phyloP scores from a whole-genome alignment of 129 eudicot genomes.

The Saussurea involucrata region DNA sequence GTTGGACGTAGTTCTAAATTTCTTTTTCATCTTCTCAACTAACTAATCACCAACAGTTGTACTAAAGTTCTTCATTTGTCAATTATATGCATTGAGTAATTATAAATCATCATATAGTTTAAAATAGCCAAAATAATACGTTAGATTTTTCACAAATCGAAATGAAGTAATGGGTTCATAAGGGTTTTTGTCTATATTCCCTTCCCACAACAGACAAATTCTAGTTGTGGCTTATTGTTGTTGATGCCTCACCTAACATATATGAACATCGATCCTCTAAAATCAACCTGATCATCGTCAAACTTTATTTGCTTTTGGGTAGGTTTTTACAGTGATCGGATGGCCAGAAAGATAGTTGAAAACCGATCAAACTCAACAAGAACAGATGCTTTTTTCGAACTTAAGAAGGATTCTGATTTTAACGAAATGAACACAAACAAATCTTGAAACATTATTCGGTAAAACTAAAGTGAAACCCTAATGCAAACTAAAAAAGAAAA shows the following conservation, averaged over 20 bases:
- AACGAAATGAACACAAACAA: not conserved
- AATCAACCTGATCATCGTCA: slow-evolving; percentile 19
- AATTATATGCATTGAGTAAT: slow-evolving; percentile 19
- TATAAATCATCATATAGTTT: not conserved
- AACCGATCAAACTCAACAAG: not conserved
- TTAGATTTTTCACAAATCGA: slow-evolving; percentile 18
- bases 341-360: not conserved
- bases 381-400: not conserved
- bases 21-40: no score
- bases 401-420: not conserved
- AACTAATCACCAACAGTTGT: not conserved
- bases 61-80: slow-evolving; percentile 6
- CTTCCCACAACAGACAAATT: slow-evolving; percentile 2
- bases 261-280: slow-evolving; percentile 12
- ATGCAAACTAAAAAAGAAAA: not conserved
- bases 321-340: not conserved
- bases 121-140: not conserved
- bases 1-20: no score
- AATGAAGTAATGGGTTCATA: slow-evolving; percentile 1
- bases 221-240: slow-evolving; percentile 13
- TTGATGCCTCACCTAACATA: slow-evolving; percentile 16
- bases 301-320: not conserved
- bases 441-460: not conserved
- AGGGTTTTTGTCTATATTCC: not conserved
- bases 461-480: not conserved